Evolutionary conservation across 768 basidiomycete species (phyloP).

Genomic region (Mycena chlorophos): DNA sequence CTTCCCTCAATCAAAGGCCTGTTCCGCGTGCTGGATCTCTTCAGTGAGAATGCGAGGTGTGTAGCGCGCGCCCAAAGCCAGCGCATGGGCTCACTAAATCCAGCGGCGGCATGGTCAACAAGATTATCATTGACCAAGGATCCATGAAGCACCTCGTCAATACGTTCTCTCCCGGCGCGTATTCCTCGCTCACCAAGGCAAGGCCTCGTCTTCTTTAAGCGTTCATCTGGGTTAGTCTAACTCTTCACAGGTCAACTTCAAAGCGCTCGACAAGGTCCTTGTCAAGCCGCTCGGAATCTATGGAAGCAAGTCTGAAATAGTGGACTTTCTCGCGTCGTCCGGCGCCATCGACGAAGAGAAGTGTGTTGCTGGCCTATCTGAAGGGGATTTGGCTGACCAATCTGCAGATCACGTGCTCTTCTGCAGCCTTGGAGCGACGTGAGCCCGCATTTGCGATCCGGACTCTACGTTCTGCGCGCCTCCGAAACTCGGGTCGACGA

Average conservation of each 20-base stretch:
- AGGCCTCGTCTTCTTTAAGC: neutral
- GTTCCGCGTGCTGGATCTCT: constrained; percentile 55
- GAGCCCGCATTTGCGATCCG: constrained; percentile 43
- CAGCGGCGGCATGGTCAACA: constrained; percentile 46
- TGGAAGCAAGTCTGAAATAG: constrained; percentile 53
- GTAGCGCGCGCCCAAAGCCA: neutral
- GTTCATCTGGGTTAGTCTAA: too few relatives aligned
- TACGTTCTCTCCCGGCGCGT: constrained; percentile 49
- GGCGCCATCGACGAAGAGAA: constrained; percentile 36
- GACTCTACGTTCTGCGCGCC: constrained; percentile 46
- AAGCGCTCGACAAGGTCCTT: constrained; percentile 42
- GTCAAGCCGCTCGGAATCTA: constrained; percentile 59
- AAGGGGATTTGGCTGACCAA: neutral
- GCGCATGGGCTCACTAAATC: neutral
- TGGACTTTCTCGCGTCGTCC: constrained; percentile 41
- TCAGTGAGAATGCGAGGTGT: constrained; percentile 46
- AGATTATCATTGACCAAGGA: constrained; percentile 58
- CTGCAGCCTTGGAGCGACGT: constrained; percentile 18
- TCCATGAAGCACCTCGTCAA: constrained; percentile 52
- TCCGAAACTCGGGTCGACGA: constrained; percentile 6
- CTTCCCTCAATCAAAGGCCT: constrained; percentile 41
- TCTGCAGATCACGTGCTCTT: constrained; percentile 15
- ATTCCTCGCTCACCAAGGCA: constrained; percentile 47
- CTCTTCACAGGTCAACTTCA: constrained; percentile 47
- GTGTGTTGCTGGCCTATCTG: constrained; percentile 35